phyloP scores from a whole-genome alignment of 2,329 filamentous ascomycete species.

The Elsinoe fawcettii region DNA sequence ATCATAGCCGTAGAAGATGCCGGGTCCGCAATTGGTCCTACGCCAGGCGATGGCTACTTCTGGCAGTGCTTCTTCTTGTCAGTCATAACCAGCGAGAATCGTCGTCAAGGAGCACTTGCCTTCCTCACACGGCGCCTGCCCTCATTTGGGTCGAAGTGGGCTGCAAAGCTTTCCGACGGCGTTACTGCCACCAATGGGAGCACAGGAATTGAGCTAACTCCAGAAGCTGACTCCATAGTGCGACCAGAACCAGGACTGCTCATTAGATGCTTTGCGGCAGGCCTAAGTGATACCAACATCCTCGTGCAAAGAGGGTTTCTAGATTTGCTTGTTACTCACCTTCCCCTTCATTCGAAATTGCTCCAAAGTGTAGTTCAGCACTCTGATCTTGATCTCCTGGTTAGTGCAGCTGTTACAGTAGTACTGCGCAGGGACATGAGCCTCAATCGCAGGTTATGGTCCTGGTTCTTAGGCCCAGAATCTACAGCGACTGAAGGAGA shows the following conservation, averaged over 20 bases:
- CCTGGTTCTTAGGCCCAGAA: slow-evolving; percentile 85
- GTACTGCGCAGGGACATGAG: slow-evolving; percentile 93
- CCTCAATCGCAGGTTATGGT: slow-evolving; percentile 87
- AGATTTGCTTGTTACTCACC: slow-evolving; percentile 80
- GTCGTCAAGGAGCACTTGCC: slow-evolving; percentile 77
- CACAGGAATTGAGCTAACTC: slow-evolving; percentile 33
- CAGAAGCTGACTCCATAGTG: slow-evolving; percentile 59
- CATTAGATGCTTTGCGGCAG: slow-evolving; percentile 84
- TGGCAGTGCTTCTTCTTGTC: slow-evolving; percentile 98
- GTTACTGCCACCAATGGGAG: not conserved
- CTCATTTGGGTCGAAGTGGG: slow-evolving; percentile 40
- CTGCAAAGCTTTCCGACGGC: not conserved
- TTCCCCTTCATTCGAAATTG: slow-evolving; percentile 76
- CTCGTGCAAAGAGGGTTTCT: slow-evolving; percentile 91
- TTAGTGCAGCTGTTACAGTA: slow-evolving; percentile 77
- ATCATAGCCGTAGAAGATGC: slow-evolving; percentile 48
- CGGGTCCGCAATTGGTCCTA: slow-evolving; percentile 43
- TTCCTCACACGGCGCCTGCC: slow-evolving; percentile 77
- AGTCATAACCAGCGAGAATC: slow-evolving; percentile 78
- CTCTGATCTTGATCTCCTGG: slow-evolving; percentile 70
- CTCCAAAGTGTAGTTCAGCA: slow-evolving; percentile 66
- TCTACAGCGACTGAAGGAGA: slow-evolving; percentile 31
- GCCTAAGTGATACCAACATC: slow-evolving; percentile 76
- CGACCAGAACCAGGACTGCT: slow-evolving; percentile 86
- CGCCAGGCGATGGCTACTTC: slow-evolving; percentile 67